A percentile compares a stretch with the other conserved stretches of the same genome.
phyloP scores from a whole-genome alignment of 129 eudicot genomes.

The Flaveria linearis region DNA sequence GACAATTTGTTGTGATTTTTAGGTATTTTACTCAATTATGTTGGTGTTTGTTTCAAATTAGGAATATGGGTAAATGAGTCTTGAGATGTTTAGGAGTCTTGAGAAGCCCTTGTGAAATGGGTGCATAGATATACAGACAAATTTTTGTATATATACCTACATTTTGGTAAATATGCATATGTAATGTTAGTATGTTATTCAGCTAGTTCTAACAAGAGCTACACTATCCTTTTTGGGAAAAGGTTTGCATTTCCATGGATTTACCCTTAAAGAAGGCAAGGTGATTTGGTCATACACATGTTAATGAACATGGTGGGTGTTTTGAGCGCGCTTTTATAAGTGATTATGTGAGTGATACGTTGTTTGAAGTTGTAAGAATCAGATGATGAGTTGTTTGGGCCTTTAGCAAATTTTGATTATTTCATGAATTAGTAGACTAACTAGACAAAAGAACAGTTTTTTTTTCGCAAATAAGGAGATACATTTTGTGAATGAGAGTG shows the following conservation, averaged over 20 bases:
- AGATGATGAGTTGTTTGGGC: neutral
- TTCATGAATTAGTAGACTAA: neutral
- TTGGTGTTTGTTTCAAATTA: neutral
- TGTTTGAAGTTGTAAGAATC: neutral
- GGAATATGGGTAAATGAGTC: neutral
- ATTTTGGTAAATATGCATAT: neutral
- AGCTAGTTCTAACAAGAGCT: neutral
- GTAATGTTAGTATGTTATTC: neutral
- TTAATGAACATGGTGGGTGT: neutral
- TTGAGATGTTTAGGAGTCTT: neutral
- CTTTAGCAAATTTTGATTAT: neutral
- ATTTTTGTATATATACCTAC: neutral
- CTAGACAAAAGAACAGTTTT: neutral
- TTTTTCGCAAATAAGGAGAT: neutral
- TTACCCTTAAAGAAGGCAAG: neutral
- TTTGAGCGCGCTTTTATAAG: neutral
- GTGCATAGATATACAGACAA: neutral
- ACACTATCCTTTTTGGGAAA: neutral
- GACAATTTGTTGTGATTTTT: neutral
- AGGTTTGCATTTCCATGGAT: neutral
- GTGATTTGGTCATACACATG: neutral
- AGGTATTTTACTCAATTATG: neutral
- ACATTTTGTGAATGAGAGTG: neutral
- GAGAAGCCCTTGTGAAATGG: neutral
- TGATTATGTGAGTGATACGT: conserved; percentile 4